Conservation (phyloP, 306 rosid species). For the Cicer bijugum region DNA sequence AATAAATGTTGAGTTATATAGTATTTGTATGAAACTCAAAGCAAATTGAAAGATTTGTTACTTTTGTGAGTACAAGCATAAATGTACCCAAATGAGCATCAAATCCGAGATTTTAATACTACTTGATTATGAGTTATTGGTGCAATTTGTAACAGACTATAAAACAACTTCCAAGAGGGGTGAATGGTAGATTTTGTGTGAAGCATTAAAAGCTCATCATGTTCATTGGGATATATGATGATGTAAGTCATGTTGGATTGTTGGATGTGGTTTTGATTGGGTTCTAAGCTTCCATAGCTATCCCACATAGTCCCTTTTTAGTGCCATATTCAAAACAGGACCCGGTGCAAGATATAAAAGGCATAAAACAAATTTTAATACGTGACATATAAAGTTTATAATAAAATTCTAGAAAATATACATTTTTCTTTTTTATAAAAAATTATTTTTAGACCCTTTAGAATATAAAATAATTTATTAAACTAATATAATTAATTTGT, state of each 20-base stretch:
- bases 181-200: not conserved
- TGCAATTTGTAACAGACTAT: conserved; percentile 12
- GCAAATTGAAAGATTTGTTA: conserved; percentile 39
- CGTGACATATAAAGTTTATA: too few species aligned
- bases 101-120: not conserved
- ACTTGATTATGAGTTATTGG: conserved; percentile 24
- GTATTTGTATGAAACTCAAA: not conserved
- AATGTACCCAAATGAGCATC: conserved; percentile 31
- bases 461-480: too few species aligned
- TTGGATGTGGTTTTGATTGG: too few species aligned
- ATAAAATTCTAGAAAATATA: too few species aligned
- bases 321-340: too few species aligned
- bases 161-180: conserved; percentile 18
- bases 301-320: too few species aligned
- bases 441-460: too few species aligned
- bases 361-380: too few species aligned
- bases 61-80: not conserved
- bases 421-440: too few species aligned
- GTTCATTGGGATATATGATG: not conserved
- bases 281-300: too few species aligned
- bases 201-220: not conserved
- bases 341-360: too few species aligned
- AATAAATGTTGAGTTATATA: conserved; percentile 11
- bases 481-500: too few species aligned
- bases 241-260: not conserved